phyloP scores from a whole-genome alignment of 768 basidiomycete species.

The Plicaturopsis crispa region DNA sequence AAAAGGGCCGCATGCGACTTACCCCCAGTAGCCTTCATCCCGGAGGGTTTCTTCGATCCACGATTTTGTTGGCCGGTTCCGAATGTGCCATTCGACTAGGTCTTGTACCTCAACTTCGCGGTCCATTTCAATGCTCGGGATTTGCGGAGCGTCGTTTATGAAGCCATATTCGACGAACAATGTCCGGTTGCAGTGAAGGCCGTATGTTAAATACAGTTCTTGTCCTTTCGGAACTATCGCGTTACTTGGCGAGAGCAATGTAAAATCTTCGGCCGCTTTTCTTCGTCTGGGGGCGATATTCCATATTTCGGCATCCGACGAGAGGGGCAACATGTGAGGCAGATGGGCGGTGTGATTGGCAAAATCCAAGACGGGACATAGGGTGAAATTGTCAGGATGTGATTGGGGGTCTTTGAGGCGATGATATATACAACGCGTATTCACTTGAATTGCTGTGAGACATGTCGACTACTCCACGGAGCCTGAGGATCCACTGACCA shows the following conservation, averaged over 20 bases:
- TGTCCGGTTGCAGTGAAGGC: constrained; percentile 66
- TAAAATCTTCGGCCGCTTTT: constrained; percentile 38
- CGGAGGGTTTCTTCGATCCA: constrained; percentile 48
- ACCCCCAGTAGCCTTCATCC: constrained; percentile 83
- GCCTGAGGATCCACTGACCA: constrained; percentile 37
- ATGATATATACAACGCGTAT: constrained; percentile 85
- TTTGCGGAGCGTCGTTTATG: constrained; percentile 30
- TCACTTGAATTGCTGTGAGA: constrained; percentile 44
- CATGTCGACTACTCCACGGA: constrained; percentile 7
- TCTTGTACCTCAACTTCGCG: constrained; percentile 63
- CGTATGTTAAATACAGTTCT: constrained; percentile 77
- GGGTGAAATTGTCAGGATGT: constrained; percentile 70
- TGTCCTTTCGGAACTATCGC: constrained; percentile 36
- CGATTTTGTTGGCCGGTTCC: constrained; percentile 29
- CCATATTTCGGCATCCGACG: constrained; percentile 28
- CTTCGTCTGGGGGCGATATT: constrained; percentile 25
- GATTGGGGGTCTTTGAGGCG: constrained; percentile 40
- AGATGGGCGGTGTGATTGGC: constrained; percentile 62
- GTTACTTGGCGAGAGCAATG: constrained; percentile 40
- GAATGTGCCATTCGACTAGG: constrained; percentile 43
- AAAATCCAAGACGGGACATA: constrained; percentile 88
- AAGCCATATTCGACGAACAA: constrained; percentile 93
- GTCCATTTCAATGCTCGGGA: constrained; percentile 19
- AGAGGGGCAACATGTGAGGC: constrained; percentile 35
- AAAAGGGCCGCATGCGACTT: constrained; percentile 12